Conservation (phyloP, 345 rosid genomes). For the Acer saccharum region DNA sequence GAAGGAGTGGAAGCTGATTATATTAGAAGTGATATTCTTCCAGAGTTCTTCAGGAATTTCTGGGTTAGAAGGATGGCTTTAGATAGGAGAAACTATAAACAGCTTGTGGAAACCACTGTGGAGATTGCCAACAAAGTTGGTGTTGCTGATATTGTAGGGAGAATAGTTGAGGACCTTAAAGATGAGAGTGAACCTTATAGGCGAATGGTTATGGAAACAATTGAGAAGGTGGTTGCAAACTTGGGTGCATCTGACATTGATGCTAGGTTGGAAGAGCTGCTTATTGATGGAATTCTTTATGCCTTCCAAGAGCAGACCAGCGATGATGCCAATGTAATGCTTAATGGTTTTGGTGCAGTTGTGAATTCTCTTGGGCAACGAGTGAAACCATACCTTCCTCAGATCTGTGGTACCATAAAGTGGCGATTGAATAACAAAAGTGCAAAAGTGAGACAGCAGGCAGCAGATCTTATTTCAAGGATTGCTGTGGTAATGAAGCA, state of each 20-base stretch:
- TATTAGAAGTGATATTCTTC: conserved; percentile 88
- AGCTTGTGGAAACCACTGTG: conserved; percentile 95
- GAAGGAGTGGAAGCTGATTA: conserved; percentile 97
- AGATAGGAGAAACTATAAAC: conserved; percentile 92
- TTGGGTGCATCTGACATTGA: conserved; percentile 96
- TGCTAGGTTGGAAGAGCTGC: conserved; percentile 88
- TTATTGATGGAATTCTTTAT: conserved; percentile 96
- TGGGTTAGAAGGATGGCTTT: conserved; percentile 99
- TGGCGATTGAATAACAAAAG: conserved; percentile 99
- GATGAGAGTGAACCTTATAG: conserved; percentile 95
- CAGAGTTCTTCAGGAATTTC: conserved; percentile 86
- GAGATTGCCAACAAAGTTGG: conserved; percentile 98
- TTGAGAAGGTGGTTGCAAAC: conserved; percentile 94
- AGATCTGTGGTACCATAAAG: conserved; percentile 99
- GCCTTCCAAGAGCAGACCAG: conserved; percentile 99
- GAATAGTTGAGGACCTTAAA: conserved; percentile 92
- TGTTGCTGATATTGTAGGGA: conserved; percentile 91
- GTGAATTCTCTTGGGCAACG: conserved; percentile 96
- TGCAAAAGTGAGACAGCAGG: conserved; percentile 98
- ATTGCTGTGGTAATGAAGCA: conserved; percentile 99
- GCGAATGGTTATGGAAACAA: conserved; percentile 99
- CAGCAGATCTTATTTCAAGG: conserved; percentile 96
- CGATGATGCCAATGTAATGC: conserved; percentile 99
- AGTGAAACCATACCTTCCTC: conserved; percentile 98
- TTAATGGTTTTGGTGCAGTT: conserved; percentile 97